Percentiles rank a stretch among this genome's conserved stretches.
These are phyloP conservation scores for Manihot esculenta DNA, from an alignment of 441 rosid species.

Conservation along the genomic window DNA sequence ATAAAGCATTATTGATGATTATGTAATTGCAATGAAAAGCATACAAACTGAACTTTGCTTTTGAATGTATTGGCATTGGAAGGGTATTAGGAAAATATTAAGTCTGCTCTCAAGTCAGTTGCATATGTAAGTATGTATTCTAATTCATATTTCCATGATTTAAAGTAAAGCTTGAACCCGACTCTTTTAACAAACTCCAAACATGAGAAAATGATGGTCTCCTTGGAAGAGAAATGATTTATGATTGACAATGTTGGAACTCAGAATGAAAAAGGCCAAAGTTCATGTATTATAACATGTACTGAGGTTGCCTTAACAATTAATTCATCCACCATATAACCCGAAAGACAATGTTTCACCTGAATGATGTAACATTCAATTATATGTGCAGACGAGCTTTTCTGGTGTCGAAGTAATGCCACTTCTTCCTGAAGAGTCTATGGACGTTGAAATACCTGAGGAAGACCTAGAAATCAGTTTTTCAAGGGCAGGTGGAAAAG, in stretches of 20 bases:
- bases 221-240: background rate
- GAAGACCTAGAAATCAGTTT: slow-evolving; percentile 82
- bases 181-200: background rate
- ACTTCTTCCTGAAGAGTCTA: slow-evolving; percentile 86
- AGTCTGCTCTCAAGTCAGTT: too few relatives aligned
- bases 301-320: background rate
- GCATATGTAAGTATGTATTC: too few relatives aligned
- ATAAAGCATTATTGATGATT: too few relatives aligned
- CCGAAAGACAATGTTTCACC: background rate
- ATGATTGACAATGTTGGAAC: too few relatives aligned
- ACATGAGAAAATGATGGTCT: background rate
- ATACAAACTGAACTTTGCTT: too few relatives aligned
- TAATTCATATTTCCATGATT: too few relatives aligned
- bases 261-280: too few relatives aligned
- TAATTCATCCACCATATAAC: background rate
- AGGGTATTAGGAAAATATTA: too few relatives aligned
- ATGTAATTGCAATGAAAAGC: too few relatives aligned
- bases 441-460: slow-evolving; percentile 73
- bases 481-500: slow-evolving; percentile 96
- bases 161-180: too few relatives aligned
- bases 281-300: too few relatives aligned
- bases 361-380: slow-evolving; percentile 23
- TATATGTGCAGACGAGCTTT: slow-evolving; percentile 76
- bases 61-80: too few relatives aligned
- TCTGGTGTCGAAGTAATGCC: slow-evolving; percentile 98